phyloP scores from a whole-genome alignment of 306 rosid genomes.

The Hippophae rhamnoides region DNA sequence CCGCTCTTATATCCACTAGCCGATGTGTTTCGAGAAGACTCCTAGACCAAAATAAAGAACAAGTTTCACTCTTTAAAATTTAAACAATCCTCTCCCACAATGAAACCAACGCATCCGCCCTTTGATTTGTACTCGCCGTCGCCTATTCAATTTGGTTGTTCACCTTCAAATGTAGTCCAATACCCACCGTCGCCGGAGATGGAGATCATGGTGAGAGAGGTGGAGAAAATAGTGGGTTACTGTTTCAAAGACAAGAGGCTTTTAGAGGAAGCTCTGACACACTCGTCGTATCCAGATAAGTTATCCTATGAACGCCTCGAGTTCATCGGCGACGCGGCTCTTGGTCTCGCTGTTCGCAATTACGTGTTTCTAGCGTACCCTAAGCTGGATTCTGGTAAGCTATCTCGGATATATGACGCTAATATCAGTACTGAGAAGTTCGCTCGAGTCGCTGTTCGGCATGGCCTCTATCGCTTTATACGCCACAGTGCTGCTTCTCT shows the following conservation, averaged over 20 bases:
- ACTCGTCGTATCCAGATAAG: slow-evolving; percentile 32
- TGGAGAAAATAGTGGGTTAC: slow-evolving; percentile 34
- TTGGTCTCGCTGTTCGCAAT: slow-evolving; percentile 39
- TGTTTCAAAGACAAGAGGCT: slow-evolving; percentile 38
- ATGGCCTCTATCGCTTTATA: slow-evolving; percentile 28
- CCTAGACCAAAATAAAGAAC: too few relatives aligned
- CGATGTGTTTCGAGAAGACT: too few relatives aligned
- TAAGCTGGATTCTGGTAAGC: slow-evolving; percentile 32
- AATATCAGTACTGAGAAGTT: slow-evolving; percentile 75
- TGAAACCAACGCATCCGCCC: too few relatives aligned
- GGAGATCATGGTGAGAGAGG: slow-evolving; percentile 14
- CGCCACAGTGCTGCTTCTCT: slow-evolving; percentile 36
- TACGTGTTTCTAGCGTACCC: slow-evolving; percentile 40
- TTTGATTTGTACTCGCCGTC: too few relatives aligned
- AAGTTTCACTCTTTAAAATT: too few relatives aligned
- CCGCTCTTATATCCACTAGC: too few relatives aligned
- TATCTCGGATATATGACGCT: slow-evolving; percentile 55
- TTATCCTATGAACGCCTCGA: slow-evolving; percentile 58
- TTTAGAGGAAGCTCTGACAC: slow-evolving; percentile 66
- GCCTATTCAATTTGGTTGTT: neutral
- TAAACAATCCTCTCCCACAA: too few relatives aligned
- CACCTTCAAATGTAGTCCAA: neutral
- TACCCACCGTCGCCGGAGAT: slow-evolving; percentile 8
- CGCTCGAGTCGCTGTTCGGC: slow-evolving; percentile 63
- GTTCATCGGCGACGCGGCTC: slow-evolving; percentile 58